These are phyloP conservation scores for Colletotrichum caudatum DNA, from an alignment of 2,329 filamentous ascomycete genomes.

Conservation along the genomic window DNA sequence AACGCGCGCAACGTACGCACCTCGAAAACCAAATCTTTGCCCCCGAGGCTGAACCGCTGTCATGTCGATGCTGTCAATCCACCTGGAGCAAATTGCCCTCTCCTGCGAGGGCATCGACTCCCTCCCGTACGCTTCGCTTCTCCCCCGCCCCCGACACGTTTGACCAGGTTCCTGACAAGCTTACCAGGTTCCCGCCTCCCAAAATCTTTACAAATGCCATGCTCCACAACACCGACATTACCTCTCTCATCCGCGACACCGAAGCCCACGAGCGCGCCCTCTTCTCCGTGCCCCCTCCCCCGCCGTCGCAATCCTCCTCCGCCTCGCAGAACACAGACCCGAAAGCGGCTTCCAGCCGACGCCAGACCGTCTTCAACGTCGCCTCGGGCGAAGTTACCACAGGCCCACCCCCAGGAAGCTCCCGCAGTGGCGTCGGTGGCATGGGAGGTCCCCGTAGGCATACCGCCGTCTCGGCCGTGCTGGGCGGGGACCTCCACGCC, in stretches of 20 bases:
- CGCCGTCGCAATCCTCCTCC: conserved; percentile 65
- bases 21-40: no score
- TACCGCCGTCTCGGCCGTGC: conserved; percentile 89
- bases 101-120: conserved; percentile 82
- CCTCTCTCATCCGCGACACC: conserved; percentile 92
- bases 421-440: conserved; percentile 9
- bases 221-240: conserved; percentile 90
- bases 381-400: conserved; percentile 72
- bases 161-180: conserved; percentile 27
- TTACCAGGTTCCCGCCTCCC: conserved; percentile 82
- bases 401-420: conserved; percentile 56
- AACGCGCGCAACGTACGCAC: background rate
- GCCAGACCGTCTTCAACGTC: conserved; percentile 76
- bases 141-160: conserved; percentile 19
- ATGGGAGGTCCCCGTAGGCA: conserved; percentile 70
- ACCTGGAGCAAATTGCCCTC: conserved; percentile 81
- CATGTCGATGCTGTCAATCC: conserved; percentile 77
- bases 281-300: conserved; percentile 87
- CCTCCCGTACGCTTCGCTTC: conserved; percentile 69
- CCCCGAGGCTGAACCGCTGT: background rate
- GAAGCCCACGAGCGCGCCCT: conserved; percentile 94
- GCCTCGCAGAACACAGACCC: conserved; percentile 57
- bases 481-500: conserved; percentile 88
- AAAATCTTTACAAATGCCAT: conserved; percentile 96
- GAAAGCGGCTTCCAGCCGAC: conserved; percentile 60